Evolutionary conservation across 208 protist species (phyloP).

Genomic region (Acanthamoeba lenticulata): DNA sequence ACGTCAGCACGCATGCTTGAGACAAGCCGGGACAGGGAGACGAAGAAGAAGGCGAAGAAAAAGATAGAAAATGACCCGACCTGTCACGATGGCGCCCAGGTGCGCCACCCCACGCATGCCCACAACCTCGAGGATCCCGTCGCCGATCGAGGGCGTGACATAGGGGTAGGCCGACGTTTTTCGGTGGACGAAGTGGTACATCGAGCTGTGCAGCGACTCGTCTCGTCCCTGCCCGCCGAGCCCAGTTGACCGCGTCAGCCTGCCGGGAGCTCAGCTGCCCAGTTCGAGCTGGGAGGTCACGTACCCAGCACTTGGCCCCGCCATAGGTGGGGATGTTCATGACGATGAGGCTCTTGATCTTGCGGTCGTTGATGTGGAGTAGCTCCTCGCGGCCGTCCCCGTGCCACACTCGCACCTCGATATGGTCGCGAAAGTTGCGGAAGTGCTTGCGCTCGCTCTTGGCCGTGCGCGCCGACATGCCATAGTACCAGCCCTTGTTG

Average conservation of each 20-base stretch:
- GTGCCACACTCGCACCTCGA: constrained; percentile 15
- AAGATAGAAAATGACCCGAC: neutral
- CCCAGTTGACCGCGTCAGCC: neutral
- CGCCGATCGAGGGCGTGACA: neutral
- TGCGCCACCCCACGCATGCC: constrained; percentile 44
- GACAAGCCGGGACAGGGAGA: no score
- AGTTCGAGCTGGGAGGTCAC: neutral
- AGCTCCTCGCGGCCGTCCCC: neutral
- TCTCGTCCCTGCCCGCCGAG: neutral
- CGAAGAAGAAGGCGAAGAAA: neutral
- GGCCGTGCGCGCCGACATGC: neutral
- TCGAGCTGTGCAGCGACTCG: neutral
- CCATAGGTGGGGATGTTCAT: constrained; percentile 64
- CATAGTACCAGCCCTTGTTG: constrained; percentile 79
- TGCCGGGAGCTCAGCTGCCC: no score
- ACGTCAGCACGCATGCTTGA: no score
- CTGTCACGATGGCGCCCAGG: constrained; percentile 50
- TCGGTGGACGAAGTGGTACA: neutral
- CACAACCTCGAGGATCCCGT: constrained; percentile 43
- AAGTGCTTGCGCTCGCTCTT: constrained; percentile 22
- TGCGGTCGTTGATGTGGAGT: neutral
- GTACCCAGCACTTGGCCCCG: constrained; percentile 41
- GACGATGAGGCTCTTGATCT: constrained; percentile 59
- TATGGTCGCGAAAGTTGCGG: neutral
- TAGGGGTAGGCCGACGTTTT: neutral